Evolutionary conservation across 2,329 filamentous ascomycete species (phyloP), one percentile per base, ranked within the genome.

Genomic region (Cordyceps farinosa): DNA sequence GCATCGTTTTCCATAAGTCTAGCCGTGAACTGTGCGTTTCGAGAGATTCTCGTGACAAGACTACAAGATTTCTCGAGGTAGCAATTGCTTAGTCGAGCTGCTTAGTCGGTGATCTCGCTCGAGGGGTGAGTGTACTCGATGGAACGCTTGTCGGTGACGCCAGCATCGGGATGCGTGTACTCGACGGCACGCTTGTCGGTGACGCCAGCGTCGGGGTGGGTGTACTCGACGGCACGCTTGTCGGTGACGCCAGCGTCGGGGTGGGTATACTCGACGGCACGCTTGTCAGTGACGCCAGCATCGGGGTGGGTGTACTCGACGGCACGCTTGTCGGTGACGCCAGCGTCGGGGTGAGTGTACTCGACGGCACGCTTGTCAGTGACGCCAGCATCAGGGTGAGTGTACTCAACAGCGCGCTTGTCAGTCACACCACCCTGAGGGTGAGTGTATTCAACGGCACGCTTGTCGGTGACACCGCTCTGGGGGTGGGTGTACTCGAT

Each of bases 371-470:
- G 58, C 48, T 61, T 61, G 3, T 51, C 58, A 13, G 27, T 53
- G 0, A 51, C 40, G 3, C 22, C 48, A 2, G 7, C 40, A 3
- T n/a, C 15, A 13, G 22, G 36, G 3, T 61, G 48, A 4, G 15
- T 22, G 30, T 59, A 59, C n/a, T 59, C 44, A 7, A 38, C 13
- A 1, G 30, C n/a, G 2, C 56, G 44, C 45, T 59, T 59, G 1
- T 48, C 56, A 3, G 32, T 40, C 9, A 47, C 29, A n/a, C 17
- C 44, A 2, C 17, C 36, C 3, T 36, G 22, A 3, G 17, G 22
- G 8, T 60, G 56, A 11, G 9, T n/a, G 11, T 60, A 60, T 15
- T 63, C 36, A 38, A 50, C 17, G 17, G 51, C 40, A 40, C 61
- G 42, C 52, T 22, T 22, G 22, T 62, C 47, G 10, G 22, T 17